Evolutionary conservation across 1,284 basidiomycete species (phyloP).

Genomic region (Pterula multifida): DNA sequence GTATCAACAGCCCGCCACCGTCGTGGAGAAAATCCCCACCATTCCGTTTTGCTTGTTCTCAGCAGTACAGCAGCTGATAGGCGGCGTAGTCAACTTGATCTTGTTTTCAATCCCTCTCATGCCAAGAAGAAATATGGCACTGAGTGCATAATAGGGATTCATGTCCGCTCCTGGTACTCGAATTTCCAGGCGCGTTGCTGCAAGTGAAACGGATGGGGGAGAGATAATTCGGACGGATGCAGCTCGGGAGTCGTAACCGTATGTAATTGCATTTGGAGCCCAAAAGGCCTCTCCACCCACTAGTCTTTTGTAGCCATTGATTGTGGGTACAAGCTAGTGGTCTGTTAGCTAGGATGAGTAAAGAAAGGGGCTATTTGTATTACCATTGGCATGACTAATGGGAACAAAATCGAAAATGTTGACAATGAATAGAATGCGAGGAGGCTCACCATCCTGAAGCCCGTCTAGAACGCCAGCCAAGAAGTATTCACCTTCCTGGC

Average conservation of each 20-base stretch:
- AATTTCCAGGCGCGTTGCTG: constrained; percentile 82
- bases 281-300: constrained; percentile 92
- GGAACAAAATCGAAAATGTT: neutral
- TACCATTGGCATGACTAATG: constrained; percentile 52
- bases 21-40: constrained; percentile 21
- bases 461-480: constrained; percentile 85
- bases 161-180: constrained; percentile 96
- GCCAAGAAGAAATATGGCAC: constrained; percentile 80
- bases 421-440: constrained; percentile 6
- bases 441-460: constrained; percentile 76
- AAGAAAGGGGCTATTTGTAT: constrained; percentile 6
- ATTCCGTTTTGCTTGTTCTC: constrained; percentile 47
- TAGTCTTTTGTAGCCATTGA: constrained; percentile 96
- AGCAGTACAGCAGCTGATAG: constrained; percentile 47
- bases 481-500: constrained; percentile 83
- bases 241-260: constrained; percentile 90
- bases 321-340: constrained; percentile 79
- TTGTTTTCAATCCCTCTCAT: constrained; percentile 79
- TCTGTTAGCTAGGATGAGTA: neutral
- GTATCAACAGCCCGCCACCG: neutral
- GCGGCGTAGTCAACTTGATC: constrained; percentile 56
- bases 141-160: constrained; percentile 83
- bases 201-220: constrained; percentile 71
- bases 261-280: constrained; percentile 89
- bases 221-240: constrained; percentile 87